These are phyloP conservation scores for Populus tomentosa DNA, from an alignment of 441 rosid genomes.

Conservation along the genomic window DNA sequence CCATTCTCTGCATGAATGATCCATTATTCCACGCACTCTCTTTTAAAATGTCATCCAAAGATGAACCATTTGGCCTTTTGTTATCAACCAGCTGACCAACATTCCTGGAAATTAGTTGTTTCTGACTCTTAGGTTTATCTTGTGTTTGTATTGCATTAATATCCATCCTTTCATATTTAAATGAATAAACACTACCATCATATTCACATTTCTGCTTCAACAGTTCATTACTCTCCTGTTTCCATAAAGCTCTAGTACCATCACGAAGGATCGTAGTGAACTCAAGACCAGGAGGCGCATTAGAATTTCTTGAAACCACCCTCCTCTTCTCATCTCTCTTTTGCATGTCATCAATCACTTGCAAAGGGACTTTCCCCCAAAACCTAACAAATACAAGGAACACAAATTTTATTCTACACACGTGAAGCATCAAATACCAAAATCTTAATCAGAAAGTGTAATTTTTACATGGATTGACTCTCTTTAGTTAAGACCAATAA, in stretches of 20 bases:
- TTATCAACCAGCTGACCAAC: not conserved
- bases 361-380: conserved; percentile 5
- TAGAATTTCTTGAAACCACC: conserved; percentile 10
- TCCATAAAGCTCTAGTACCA: conserved; percentile 13
- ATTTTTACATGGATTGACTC: not conserved
- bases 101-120: conserved; percentile 16
- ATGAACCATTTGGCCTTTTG: conserved; percentile 14
- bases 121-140: conserved; percentile 11
- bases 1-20: conserved; percentile 11
- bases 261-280: not conserved
- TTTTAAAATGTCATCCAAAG: conserved; percentile 8
- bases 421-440: not conserved
- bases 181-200: conserved; percentile 12
- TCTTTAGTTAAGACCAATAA: not conserved
- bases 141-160: conserved; percentile 11
- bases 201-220: not conserved
- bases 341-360: conserved; percentile 18
- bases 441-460: not conserved
- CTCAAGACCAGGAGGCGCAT: not conserved
- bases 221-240: not conserved
- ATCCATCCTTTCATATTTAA: conserved; percentile 7
- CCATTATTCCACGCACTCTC: not conserved
- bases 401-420: not conserved
- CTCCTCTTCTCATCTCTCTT: conserved; percentile 19
- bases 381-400: conserved; percentile 12